Evolutionary conservation across 148 eudicot genomes (phyloP), one percentile per base, ranked within the genome.

Genomic region (Fallopia convolvulus): DNA sequence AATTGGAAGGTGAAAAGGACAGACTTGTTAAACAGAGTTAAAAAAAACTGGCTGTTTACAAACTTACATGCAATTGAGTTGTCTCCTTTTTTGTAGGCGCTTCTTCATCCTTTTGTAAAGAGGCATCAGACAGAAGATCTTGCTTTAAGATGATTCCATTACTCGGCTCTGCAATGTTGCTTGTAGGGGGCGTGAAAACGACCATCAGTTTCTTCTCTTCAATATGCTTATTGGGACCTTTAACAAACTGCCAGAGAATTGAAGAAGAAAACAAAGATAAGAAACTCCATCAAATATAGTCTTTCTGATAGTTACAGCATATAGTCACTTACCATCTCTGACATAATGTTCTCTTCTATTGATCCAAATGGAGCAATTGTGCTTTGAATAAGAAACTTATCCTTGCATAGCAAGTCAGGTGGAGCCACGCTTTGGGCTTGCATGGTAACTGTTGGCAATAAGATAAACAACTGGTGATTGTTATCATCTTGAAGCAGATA

Each of bases 341-440:
- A 80, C 74, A 87, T 88, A 75, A 95, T 82, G 63, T 95, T 88
- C 76, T 88, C 94, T 18, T 91, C 97, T 65, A 30, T 77, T 63
- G 93, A 88, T 79, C 88, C 97, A 72, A 74, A 88, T 58, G 92
- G 87, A 80, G 87, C 97, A 75, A 85, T 84, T 49, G 97, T 90
- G 85, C 87, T 82, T 85, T 95, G 97, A 83, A 95, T 77, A 82
- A 95, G 82, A 78, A 95, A 95, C 84, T 92, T 95, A 85, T 95
- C 99, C 80, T 90, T 95, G 94, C 99, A 95, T 75, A 85, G 82
- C 90, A 87, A 76, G 76, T 92, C 97, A 77, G 82, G 80, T 76
- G 90, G 89, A 84, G 86, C 85, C 44, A 81, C 77, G 83, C 81
- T 85, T 78, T 81, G 92, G 48, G 91, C 94, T 87, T 89, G 97